Percentiles rank a stretch among this genome's conserved stretches.
These are phyloP conservation scores for Termitomyces sp. DNA, from an alignment of 768 basidiomycete genomes.

Conservation along the genomic window DNA sequence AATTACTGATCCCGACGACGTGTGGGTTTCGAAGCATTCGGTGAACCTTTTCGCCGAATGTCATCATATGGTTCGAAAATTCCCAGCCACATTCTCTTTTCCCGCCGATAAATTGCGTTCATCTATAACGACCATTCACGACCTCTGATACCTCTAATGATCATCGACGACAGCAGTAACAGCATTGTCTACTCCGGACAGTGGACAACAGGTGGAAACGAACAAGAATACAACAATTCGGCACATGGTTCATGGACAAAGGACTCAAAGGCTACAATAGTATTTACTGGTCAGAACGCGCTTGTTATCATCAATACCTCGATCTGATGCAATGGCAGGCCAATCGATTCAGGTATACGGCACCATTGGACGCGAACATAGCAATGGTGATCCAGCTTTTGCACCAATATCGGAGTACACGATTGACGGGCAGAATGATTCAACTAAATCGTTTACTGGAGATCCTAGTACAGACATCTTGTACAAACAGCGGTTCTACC, in stretches of 20 bases:
- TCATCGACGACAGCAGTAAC: slow-evolving; percentile 6
- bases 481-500: slow-evolving; percentile 1
- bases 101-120: neutral
- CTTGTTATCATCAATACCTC: neutral
- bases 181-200: neutral
- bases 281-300: slow-evolving; percentile 1
- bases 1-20: too few relatives aligned
- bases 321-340: neutral
- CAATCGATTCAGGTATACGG: slow-evolving; percentile 9
- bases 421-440: slow-evolving; percentile 4
- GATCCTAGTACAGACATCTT: neutral
- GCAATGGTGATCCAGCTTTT: slow-evolving; percentile 7
- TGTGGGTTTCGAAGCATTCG: neutral
- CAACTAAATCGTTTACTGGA: neutral
- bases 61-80: neutral
- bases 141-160: neutral
- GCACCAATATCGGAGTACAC: slow-evolving; percentile 5
- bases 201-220: neutral
- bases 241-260: slow-evolving; percentile 2
- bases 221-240: slow-evolving; percentile 1
- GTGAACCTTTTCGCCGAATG: neutral
- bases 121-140: neutral
- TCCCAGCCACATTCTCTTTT: neutral
- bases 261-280: slow-evolving; percentile 1
- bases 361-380: slow-evolving; percentile 7